Percentiles rank a stretch among this genome's conserved stretches.
phyloP scores from a whole-genome alignment of 2,329 filamentous ascomycete species.

The Colletotrichum sp. region DNA sequence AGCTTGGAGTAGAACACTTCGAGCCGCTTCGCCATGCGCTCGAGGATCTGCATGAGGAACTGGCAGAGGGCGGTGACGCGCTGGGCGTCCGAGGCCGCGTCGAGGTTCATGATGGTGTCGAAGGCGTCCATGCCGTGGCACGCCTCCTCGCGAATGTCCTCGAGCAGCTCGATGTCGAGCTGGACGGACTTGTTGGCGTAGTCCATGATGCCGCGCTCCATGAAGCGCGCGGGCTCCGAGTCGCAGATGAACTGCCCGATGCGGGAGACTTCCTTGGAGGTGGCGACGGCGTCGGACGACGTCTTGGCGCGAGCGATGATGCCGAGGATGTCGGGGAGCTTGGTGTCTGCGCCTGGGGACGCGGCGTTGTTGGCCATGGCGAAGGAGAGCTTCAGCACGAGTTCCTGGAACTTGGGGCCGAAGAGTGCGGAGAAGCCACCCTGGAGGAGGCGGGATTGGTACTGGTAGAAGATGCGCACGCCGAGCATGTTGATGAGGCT shows the following conservation, averaged over 20 bases:
- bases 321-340: slow-evolving; percentile 50
- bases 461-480: slow-evolving; percentile 56
- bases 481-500: slow-evolving; percentile 53
- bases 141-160: slow-evolving; percentile 57
- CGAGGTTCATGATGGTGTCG: slow-evolving; percentile 47
- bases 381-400: slow-evolving; percentile 59
- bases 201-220: slow-evolving; percentile 55
- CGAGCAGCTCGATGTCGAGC: slow-evolving; percentile 57
- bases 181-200: slow-evolving; percentile 55
- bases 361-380: slow-evolving; percentile 46
- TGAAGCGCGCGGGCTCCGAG: slow-evolving; percentile 50
- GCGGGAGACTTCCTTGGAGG: slow-evolving; percentile 53
- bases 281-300: slow-evolving; percentile 47
- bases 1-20: slow-evolving; percentile 58
- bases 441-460: slow-evolving; percentile 56
- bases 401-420: slow-evolving; percentile 55
- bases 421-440: slow-evolving; percentile 55
- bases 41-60: slow-evolving; percentile 56
- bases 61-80: slow-evolving; percentile 44
- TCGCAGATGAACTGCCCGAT: slow-evolving; percentile 56
- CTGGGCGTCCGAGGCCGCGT: slow-evolving; percentile 40
- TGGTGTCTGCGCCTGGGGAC: slow-evolving; percentile 33
- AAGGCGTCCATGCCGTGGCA: slow-evolving; percentile 62
- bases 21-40: slow-evolving; percentile 57
- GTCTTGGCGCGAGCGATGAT: slow-evolving; percentile 48